Conservation (phyloP, 305 asterid species). For the Solanum hybrid region DNA sequence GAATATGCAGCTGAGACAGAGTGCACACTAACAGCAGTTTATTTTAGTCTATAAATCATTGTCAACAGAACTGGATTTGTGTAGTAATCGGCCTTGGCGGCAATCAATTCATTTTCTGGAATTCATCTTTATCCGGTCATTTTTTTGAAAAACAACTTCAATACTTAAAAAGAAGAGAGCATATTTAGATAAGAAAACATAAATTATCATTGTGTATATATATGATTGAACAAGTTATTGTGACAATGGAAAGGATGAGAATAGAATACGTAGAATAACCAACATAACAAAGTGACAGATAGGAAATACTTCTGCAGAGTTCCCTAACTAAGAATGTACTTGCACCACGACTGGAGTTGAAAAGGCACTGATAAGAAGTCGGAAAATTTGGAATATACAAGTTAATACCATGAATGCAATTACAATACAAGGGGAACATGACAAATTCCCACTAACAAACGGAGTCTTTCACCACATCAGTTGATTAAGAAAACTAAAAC, state of each 20-base stretch:
- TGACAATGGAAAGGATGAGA: neutral
- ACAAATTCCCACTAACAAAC: neutral
- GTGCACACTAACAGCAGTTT: neutral
- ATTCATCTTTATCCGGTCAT: neutral
- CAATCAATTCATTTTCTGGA: neutral
- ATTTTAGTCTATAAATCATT: neutral
- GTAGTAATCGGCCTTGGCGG: neutral
- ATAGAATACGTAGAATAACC: neutral
- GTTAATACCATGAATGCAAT: neutral
- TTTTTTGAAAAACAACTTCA: neutral
- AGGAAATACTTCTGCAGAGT: neutral
- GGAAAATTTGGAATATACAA: neutral
- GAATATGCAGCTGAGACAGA: neutral
- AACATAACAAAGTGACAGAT: neutral
- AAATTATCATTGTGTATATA: neutral
- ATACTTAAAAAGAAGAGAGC: neutral
- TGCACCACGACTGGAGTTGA: neutral
- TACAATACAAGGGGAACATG: neutral
- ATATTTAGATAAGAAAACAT: neutral
- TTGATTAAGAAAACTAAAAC: neutral
- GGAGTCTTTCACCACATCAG: neutral
- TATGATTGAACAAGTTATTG: neutral
- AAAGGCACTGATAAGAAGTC: neutral
- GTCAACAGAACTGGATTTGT: neutral
- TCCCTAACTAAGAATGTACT: neutral